A percentile compares a stretch with the other conserved stretches of the same genome.
Conservation (phyloP, 1,284 basidiomycete species). For the Ceratobasidium sp. region DNA sequence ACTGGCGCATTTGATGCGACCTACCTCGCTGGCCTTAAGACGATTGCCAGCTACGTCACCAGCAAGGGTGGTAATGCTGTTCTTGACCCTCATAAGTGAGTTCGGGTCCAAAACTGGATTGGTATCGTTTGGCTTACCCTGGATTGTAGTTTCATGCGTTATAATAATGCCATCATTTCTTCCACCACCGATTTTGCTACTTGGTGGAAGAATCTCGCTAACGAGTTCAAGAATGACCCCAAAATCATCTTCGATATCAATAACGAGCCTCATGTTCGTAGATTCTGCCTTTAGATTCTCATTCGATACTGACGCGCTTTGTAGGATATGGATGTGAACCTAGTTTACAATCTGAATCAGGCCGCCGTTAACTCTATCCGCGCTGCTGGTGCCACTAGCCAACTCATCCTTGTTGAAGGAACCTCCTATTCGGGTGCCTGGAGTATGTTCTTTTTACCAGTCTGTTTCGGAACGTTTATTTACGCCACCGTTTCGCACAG, state of each 20-base stretch:
- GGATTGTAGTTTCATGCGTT: conserved; percentile 63
- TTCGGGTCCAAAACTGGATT: conserved; percentile 27
- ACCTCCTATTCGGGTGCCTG: conserved; percentile 52
- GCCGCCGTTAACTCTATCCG: conserved; percentile 70
- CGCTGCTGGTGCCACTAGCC: conserved; percentile 63
- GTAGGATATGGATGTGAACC: conserved; percentile 29
- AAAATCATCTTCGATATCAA: conserved; percentile 57
- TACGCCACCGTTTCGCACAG: conserved; percentile 45
- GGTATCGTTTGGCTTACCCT: not conserved
- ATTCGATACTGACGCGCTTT: not conserved
- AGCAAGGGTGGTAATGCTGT: conserved; percentile 63
- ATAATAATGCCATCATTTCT: conserved; percentile 60
- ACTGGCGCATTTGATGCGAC: conserved; percentile 50
- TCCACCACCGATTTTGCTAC: conserved; percentile 61
- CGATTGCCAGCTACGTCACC: conserved; percentile 65
- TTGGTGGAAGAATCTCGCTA: conserved; percentile 65
- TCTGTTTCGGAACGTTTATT: not conserved
- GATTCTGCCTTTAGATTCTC: too few relatives aligned
- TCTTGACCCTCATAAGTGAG: conserved; percentile 58
- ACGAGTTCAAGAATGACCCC: conserved; percentile 51
- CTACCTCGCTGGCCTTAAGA: conserved; percentile 61
- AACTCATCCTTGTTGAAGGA: conserved; percentile 59
- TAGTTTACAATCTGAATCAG: conserved; percentile 55
- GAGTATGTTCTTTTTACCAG: conserved; percentile 41
- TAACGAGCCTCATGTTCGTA: conserved; percentile 63